Evolutionary conservation across 2,329 filamentous ascomycete species (phyloP).

Genomic region (Colletotrichum filicis): DNA sequence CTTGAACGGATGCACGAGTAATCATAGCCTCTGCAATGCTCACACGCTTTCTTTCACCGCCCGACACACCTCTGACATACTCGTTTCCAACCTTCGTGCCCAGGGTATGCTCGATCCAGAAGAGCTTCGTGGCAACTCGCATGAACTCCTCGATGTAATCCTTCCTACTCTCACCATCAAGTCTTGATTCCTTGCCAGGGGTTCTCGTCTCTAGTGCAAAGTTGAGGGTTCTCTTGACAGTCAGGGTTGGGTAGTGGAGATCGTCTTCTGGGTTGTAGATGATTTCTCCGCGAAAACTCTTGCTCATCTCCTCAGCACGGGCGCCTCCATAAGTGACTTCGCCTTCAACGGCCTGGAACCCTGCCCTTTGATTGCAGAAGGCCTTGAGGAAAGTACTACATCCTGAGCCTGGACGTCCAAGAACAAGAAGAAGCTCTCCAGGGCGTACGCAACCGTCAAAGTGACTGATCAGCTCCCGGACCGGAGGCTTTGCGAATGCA

Average conservation of each 20-base stretch:
- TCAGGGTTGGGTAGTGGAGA: constrained; percentile 75
- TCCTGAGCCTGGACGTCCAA: constrained; percentile 67
- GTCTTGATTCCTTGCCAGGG: constrained; percentile 55
- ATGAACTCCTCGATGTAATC: constrained; percentile 65
- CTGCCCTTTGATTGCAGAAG: constrained; percentile 75
- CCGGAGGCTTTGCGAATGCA: constrained; percentile 48
- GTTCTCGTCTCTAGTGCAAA: constrained; percentile 76
- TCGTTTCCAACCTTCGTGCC: constrained; percentile 77
- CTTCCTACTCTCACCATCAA: constrained; percentile 69
- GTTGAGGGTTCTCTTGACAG: constrained; percentile 72
- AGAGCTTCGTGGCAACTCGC: constrained; percentile 74
- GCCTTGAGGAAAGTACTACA: constrained; percentile 69
- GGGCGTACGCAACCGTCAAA: constrained; percentile 66
- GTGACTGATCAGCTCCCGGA: constrained; percentile 54
- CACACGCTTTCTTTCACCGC: constrained; percentile 78
- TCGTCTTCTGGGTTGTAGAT: constrained; percentile 78
- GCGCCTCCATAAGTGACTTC: constrained; percentile 71
- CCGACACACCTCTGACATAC: constrained; percentile 69
- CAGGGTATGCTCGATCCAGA: constrained; percentile 75
- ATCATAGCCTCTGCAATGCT: constrained; percentile 79
- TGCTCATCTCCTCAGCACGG: constrained; percentile 56
- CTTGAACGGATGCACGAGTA: constrained; percentile 69
- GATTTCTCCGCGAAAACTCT: constrained; percentile 69
- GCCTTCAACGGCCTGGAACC: constrained; percentile 73
- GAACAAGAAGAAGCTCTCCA: constrained; percentile 68